Conservation (phyloP, 352 stramenopile genomes). For the Phytophthora idaei region DNA sequence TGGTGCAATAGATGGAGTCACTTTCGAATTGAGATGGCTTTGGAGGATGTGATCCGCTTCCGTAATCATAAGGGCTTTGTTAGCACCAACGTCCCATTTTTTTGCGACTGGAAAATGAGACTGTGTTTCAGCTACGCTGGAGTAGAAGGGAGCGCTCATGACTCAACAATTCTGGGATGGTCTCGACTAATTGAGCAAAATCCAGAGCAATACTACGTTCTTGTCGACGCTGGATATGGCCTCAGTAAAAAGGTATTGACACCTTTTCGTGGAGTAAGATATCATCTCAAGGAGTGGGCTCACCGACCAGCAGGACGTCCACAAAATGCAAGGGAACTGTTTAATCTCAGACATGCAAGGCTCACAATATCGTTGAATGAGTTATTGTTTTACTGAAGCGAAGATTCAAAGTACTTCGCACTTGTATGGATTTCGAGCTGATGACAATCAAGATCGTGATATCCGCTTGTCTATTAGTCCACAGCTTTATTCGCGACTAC, state of each 20-base stretch:
- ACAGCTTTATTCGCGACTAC: slow-evolving; percentile 17
- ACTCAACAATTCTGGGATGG: slow-evolving; percentile 3
- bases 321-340: slow-evolving; percentile 22
- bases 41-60: background rate
- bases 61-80: slow-evolving; percentile 6
- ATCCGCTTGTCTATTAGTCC: slow-evolving; percentile 1
- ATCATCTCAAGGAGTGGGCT: slow-evolving; percentile 30
- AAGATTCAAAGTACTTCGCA: slow-evolving; percentile 9
- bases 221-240: slow-evolving; percentile 17
- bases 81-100: background rate
- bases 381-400: slow-evolving; percentile 25
- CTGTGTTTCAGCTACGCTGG: slow-evolving; percentile 6
- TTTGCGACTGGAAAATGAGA: slow-evolving; percentile 5
- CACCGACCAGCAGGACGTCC: background rate
- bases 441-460: slow-evolving; percentile 1
- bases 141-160: slow-evolving; percentile 17
- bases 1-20: slow-evolving; percentile 12
- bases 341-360: slow-evolving; percentile 19
- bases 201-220: slow-evolving; percentile 2
- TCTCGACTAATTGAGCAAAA: background rate
- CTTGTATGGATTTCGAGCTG: slow-evolving; percentile 11
- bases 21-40: slow-evolving; percentile 2
- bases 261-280: slow-evolving; percentile 14
- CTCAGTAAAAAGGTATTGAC: slow-evolving; percentile 6
- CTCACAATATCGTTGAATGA: slow-evolving; percentile 19